These are phyloP conservation scores for Leptographium procerum DNA, from an alignment of 2,329 filamentous ascomycete genomes.

Conservation along the genomic window DNA sequence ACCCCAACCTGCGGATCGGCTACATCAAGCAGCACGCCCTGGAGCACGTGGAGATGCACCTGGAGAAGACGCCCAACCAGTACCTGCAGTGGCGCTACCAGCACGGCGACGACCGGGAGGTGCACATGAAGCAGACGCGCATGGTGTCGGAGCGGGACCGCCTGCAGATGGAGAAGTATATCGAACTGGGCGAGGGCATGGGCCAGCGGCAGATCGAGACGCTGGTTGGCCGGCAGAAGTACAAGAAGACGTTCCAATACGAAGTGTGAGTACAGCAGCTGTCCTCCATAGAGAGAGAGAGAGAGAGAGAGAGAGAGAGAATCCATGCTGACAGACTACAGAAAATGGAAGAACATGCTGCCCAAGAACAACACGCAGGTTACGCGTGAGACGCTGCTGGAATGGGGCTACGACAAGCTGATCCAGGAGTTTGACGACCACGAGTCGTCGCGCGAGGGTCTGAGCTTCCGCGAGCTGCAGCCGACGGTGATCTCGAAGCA, in stretches of 20 bases:
- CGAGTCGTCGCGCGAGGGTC: slow-evolving; percentile 94
- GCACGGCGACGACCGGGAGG: slow-evolving; percentile 92
- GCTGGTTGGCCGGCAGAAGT: slow-evolving; percentile 93
- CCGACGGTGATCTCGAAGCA: slow-evolving; percentile 94
- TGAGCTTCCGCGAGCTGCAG: slow-evolving; percentile 88
- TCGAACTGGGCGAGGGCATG: slow-evolving; percentile 77
- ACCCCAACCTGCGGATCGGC: slow-evolving; percentile 94
- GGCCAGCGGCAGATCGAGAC: slow-evolving; percentile 69
- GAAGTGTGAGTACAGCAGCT: slow-evolving; percentile 64
- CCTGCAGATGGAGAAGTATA: slow-evolving; percentile 79
- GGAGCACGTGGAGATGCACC: slow-evolving; percentile 98
- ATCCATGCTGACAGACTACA: slow-evolving; percentile 19
- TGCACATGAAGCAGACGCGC: slow-evolving; percentile 95
- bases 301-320: no score
- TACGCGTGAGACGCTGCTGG: slow-evolving; percentile 79
- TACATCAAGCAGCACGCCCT: slow-evolving; percentile 99
- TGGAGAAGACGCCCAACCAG: slow-evolving; percentile 98
- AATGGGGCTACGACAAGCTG: slow-evolving; percentile 82
- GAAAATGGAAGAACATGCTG: slow-evolving; percentile 79
- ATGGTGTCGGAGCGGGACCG: slow-evolving; percentile 75
- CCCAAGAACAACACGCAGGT: slow-evolving; percentile 92
- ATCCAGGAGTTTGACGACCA: slow-evolving; percentile 98
- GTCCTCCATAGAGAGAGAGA: no score
- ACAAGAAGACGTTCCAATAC: slow-evolving; percentile 98
- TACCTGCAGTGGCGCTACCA: slow-evolving; percentile 98